phyloP scores from a whole-genome alignment of 169 alveolate genomes.

The Plasmodium gaboni region DNA sequence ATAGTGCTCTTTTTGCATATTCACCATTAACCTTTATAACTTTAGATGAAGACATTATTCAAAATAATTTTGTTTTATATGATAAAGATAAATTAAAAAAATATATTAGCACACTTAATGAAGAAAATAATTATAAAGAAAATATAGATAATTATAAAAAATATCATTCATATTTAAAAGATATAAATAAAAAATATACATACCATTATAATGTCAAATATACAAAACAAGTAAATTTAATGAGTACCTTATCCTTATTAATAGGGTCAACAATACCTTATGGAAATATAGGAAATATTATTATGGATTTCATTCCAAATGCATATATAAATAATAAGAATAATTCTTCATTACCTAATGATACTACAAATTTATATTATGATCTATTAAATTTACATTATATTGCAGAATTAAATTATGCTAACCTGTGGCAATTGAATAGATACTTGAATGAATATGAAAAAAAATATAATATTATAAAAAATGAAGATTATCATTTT shows the following conservation, averaged over 20 bases:
- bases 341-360: not conserved
- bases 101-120: not conserved
- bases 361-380: not conserved
- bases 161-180: slow-evolving; percentile 49
- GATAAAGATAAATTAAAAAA: slow-evolving; percentile 19
- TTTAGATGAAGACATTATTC: slow-evolving; percentile 20
- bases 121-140: not conserved
- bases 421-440: slow-evolving; percentile 62
- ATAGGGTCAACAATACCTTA: slow-evolving; percentile 72
- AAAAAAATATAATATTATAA: slow-evolving; percentile 9
- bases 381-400: slow-evolving; percentile 47
- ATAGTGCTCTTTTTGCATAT: slow-evolving; percentile 53
- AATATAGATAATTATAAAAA: slow-evolving; percentile 23
- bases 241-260: slow-evolving; percentile 55
- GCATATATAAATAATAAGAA: not conserved
- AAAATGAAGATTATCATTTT: slow-evolving; percentile 50
- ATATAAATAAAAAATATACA: slow-evolving; percentile 6
- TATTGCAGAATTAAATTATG: slow-evolving; percentile 51
- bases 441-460: slow-evolving; percentile 51
- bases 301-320: slow-evolving; percentile 39
- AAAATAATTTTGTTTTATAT: slow-evolving; percentile 36
- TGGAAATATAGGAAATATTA: slow-evolving; percentile 66
- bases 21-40: slow-evolving; percentile 33
- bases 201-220: slow-evolving; percentile 48
- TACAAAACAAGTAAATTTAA: slow-evolving; percentile 59